Base-by-base conservation (phyloP, 139 green algal genomes). In the Micractinium sp. region DNA sequence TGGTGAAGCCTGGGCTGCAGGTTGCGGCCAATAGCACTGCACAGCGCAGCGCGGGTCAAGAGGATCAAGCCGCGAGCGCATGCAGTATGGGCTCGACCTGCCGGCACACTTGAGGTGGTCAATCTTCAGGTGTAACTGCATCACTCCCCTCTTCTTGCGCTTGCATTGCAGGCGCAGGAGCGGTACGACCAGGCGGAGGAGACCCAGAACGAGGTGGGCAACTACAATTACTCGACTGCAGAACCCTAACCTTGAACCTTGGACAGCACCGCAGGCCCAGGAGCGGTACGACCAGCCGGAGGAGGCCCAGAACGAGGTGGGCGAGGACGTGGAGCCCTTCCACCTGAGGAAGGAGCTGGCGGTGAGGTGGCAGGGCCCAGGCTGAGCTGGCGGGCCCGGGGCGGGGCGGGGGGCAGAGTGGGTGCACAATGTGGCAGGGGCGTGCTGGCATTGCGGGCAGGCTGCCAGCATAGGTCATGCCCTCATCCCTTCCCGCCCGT, bases 271-370 rank as follows among this genome's bases (percentile, higher is more conserved):
- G 53, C 85, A 88, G 31, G 91, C 90, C 31, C 91, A 95, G 79
- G 93, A 92, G 83, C 85, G 88, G 5, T 94, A 93, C 81, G 93
- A 95, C 20, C 86, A 94, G 66, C 93, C 92, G 2, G 92, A 95
- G 33, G 92, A 95, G 93, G 3, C 86, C 25, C 93, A 81, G 82
- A 94, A 93, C 18, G 90, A 95, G 53, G 92, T 60, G 27, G 93
- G 90, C 23, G 90, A 93, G 23, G 87, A 90, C 60, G 92, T 97
- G 15, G 95, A 97, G 93, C 95, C 95, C 27, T 97, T 97, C 87
- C 93, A 97, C 90, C 90, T 97, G 87, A 85, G 87, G 20, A 75
- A 89, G 36, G 95, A 97, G 90, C 91, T 95, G 3, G 89, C 93
- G 89, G 85, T 89, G 85, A 38, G 91, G 92, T 73, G 71, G 3